A percentile compares a stretch with the other conserved stretches of the same genome.
Conservation (phyloP, 2,329 filamentous ascomycete species). For the Periconia digitata region DNA sequence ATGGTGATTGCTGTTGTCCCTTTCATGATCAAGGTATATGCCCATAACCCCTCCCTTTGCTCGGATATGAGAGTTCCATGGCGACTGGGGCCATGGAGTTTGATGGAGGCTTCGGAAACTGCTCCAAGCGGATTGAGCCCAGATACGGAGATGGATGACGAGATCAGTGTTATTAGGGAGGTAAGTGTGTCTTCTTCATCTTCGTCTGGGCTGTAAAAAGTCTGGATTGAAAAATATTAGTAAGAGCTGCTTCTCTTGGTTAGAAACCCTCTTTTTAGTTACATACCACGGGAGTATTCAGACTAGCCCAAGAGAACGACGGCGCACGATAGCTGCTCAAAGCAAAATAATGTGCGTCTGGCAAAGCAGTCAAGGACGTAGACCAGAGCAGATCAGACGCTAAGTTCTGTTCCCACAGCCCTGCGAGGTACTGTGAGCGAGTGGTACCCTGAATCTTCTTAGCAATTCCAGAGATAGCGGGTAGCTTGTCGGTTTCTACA, state of each 20-base stretch:
- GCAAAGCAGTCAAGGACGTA: conserved; percentile 5
- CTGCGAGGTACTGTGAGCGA: conserved; percentile 33
- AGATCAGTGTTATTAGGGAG: conserved; percentile 18
- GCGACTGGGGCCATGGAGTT: conserved; percentile 23
- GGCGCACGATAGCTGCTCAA: conserved; percentile 30
- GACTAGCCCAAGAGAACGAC: conserved; percentile 37
- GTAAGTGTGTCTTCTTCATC: conserved; percentile 22
- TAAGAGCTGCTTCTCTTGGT: background rate
- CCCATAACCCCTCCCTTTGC: conserved; percentile 16
- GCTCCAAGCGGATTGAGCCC: conserved; percentile 33
- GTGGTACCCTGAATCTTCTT: conserved; percentile 31
- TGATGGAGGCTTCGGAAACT: conserved; percentile 24
- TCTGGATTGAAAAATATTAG: background rate
- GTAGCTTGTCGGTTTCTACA: conserved; percentile 30
- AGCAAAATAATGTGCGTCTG: conserved; percentile 9
- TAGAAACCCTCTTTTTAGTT: background rate
- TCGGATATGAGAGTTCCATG: conserved; percentile 18
- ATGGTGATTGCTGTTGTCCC: conserved; percentile 28
- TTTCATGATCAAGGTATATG: conserved; percentile 29
- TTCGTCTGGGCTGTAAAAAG: conserved; percentile 23
- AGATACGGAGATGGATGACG: conserved; percentile 14
- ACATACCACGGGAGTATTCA: conserved; percentile 22
- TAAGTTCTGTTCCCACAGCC: conserved; percentile 36
- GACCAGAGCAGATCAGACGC: conserved; percentile 35
- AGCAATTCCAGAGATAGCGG: conserved; percentile 40